A percentile compares a stretch with the other conserved stretches of the same genome.
Conservation (phyloP, 1,284 basidiomycete genomes). For the Leccinum pachyderme region DNA sequence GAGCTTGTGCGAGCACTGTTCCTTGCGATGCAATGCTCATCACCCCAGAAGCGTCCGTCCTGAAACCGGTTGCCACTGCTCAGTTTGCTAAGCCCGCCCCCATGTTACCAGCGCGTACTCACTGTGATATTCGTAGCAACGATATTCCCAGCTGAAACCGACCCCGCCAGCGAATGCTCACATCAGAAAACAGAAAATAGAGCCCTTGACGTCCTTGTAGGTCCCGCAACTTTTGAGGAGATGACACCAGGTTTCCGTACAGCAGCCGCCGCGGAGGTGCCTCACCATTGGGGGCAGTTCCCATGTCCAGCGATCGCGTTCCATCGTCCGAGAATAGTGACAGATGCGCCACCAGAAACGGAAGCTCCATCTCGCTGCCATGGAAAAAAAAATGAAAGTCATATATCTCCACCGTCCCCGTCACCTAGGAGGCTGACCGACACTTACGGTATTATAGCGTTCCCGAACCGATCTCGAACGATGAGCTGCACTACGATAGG, state of each 20-base stretch:
- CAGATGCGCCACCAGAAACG: conserved; percentile 79
- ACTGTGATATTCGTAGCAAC: conserved; percentile 77
- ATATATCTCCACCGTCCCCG: conserved; percentile 24
- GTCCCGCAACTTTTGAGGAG: conserved; percentile 74
- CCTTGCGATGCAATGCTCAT: conserved; percentile 52
- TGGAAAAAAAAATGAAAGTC: conserved; percentile 14
- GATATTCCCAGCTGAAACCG: conserved; percentile 74
- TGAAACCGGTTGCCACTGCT: conserved; percentile 32
- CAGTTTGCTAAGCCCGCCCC: conserved; percentile 17
- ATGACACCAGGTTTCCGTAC: conserved; percentile 83
- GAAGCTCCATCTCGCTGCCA: conserved; percentile 71
- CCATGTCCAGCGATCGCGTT: conserved; percentile 53
- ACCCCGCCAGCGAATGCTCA: conserved; percentile 77
- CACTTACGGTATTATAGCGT: conserved; percentile 67
- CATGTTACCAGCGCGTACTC: conserved; percentile 37
- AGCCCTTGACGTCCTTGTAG: conserved; percentile 73
- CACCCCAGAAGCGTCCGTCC: conserved; percentile 50
- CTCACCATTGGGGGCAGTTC: conserved; percentile 44
- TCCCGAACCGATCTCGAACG: conserved; percentile 67
- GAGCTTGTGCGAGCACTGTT: conserved; percentile 60
- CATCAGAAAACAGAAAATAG: conserved; percentile 89
- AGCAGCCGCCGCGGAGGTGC: conserved; percentile 57
- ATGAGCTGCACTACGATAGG: conserved; percentile 77
- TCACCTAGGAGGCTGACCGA: conserved; percentile 21
- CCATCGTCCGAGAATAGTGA: conserved; percentile 69